Evolutionary conservation across 2,329 filamentous ascomycete species (phyloP), one percentile per base, ranked within the genome.

Genomic region (Pseudogymnoascus sp.): DNA sequence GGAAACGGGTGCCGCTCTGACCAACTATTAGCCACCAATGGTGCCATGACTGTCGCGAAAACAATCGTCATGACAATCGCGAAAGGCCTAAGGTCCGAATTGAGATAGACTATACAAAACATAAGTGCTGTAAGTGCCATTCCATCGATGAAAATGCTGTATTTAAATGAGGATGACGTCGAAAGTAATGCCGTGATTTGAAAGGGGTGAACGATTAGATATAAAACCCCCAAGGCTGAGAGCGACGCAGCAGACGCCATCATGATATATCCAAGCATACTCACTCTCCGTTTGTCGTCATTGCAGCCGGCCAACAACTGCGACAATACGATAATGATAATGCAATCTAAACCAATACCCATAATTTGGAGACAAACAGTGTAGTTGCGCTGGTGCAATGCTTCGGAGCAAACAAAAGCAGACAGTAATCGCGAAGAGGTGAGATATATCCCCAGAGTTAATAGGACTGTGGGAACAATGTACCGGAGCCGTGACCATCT

Each of bases 401-500:
- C 26, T 16, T 26, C 21, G 21, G 63, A 61, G 29, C 60, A 64
- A n/a, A 64, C 37, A 38, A 26, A 56, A 19, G 62, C 44, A 16
- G 62, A 63, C 13, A 24, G 53, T 14, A 59, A 16, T 29, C 26
- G 19, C 21, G 29, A 64, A 8, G 62, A 61, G 33, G 29, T 61
- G 37, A 59, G 35, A 56, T 65, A 37, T 37, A 35, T 40, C 7
- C 31, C 61, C 19, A 35, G 40, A 56, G 29, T 40, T 16, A 65
- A 31, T n/a, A 64, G 29, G 26, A 65, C n/a, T 1, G 59, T 47
- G 16, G 62, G 63, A 38, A 60, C 16, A 11, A 65, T 31, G 40
- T 65, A 65, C n/a, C 63, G 61, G 31, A 64, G 14, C n/a, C 62
- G 33, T 21, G 63, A 65, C 42, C 37, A 33, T 21, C 33, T 47